phyloP scores from a whole-genome alignment of 2,329 filamentous ascomycete species.

The Chaetomium olivaceum region DNA sequence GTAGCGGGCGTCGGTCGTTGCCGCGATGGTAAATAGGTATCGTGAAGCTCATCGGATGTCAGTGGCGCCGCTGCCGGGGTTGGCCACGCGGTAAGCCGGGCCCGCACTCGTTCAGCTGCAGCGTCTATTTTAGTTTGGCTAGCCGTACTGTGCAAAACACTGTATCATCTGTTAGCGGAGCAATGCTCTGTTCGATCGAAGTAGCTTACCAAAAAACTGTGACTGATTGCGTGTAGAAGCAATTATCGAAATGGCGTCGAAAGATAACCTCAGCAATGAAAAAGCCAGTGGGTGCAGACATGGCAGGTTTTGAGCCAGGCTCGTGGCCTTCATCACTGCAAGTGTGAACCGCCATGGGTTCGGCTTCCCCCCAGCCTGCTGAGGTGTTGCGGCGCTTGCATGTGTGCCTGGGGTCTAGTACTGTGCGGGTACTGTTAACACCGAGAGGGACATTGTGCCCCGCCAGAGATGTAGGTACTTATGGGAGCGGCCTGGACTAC shows the following conservation, averaged over 20 bases:
- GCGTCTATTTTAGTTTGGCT: conserved; percentile 5
- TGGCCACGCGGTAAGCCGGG: background rate
- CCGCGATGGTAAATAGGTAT: conserved; percentile 1
- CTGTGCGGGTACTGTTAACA: conserved; percentile 8
- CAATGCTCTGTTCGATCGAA: conserved; percentile 16
- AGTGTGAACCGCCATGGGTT: conserved; percentile 11
- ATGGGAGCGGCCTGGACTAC: conserved; percentile 4
- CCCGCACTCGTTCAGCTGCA: conserved; percentile 10
- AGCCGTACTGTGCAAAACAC: conserved; percentile 6
- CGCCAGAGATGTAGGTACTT: conserved; percentile 4
- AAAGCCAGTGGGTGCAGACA: conserved; percentile 10
- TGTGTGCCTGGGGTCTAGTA: conserved; percentile 11
- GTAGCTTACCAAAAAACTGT: conserved; percentile 16
- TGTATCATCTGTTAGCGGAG: background rate
- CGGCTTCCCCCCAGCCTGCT: conserved; percentile 15
- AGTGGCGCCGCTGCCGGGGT: conserved; percentile 10
- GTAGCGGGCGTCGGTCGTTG: background rate
- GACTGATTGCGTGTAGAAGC: conserved; percentile 5
- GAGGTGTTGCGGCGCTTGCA: conserved; percentile 17
- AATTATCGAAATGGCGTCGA: conserved; percentile 17
- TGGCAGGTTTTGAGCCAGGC: conserved; percentile 18
- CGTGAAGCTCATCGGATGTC: background rate
- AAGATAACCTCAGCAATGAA: conserved; percentile 16
- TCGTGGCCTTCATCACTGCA: conserved; percentile 16
- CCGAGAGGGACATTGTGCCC: conserved; percentile 6